These are phyloP conservation scores for Phytophthora boehmeriae DNA, from an alignment of 352 stramenopile genomes.

Conservation along the genomic window DNA sequence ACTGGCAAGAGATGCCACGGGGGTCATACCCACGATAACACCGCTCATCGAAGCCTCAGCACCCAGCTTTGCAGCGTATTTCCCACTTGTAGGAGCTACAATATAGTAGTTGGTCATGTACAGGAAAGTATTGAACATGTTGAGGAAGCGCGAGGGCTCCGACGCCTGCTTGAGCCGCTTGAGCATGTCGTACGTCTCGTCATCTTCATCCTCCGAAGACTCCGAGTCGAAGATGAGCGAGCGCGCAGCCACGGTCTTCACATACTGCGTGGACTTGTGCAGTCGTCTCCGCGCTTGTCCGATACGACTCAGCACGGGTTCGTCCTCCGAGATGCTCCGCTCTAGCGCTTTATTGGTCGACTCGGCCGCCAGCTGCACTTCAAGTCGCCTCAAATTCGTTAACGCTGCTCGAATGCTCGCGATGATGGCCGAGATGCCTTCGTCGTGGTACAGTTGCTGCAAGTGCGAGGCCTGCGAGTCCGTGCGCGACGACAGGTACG, in stretches of 20 bases:
- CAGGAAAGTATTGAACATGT: conserved; percentile 95
- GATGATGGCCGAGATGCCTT: conserved; percentile 90
- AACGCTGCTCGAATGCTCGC: conserved; percentile 77
- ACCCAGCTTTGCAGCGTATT: conserved; percentile 92
- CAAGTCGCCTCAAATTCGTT: conserved; percentile 57
- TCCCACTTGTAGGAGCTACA: conserved; percentile 92
- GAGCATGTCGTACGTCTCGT: conserved; percentile 66
- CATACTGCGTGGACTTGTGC: conserved; percentile 85
- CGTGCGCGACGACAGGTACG: conserved; percentile 80
- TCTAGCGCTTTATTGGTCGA: conserved; percentile 31
- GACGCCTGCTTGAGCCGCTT: conserved; percentile 53
- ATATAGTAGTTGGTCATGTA: conserved; percentile 99
- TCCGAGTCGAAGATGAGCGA: conserved; percentile 85
- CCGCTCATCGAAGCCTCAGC: conserved; percentile 89
- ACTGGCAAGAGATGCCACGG: conserved; percentile 93
- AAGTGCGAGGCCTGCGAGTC: conserved; percentile 85
- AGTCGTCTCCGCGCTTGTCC: conserved; percentile 63
- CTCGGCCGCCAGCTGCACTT: conserved; percentile 45
- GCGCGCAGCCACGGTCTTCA: conserved; percentile 81
- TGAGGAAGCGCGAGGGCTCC: conserved; percentile 87
- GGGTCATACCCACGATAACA: conserved; percentile 97
- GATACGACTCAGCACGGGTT: conserved; percentile 79
- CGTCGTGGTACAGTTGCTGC: conserved; percentile 87
- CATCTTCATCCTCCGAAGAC: conserved; percentile 85
- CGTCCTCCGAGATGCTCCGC: conserved; percentile 76